Evolutionary conservation across 1,139 yeast genomes (phyloP), one percentile per base, ranked within the genome.

Genomic region (Pichia sp.): DNA sequence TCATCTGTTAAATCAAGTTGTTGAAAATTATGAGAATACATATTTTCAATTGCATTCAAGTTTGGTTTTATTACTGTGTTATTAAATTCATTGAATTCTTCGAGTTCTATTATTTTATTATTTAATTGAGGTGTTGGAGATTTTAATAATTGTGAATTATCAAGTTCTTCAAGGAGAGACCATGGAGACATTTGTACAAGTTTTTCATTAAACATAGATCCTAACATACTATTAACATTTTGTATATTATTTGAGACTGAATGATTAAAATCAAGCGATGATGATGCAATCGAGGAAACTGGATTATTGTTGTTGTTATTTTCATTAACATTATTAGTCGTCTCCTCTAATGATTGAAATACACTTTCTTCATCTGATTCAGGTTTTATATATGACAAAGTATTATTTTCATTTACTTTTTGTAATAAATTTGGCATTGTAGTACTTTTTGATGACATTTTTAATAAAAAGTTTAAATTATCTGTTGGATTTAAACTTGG

Each of bases 91-190:
- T 26, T 40, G 33, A 5, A 25, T 9, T 33, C 27, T n/a, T 39
- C 45, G 7, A 40, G n/a, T 7, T 39, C 38, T 9, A 41, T 5
- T n/a, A 42, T n/a, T 8, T 42, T 42, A 4, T 36, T 36, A 31
- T 26, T 31, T 3, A 7, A 5, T 30, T 30, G 32, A 7, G 6
- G 32, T 30, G 32, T 6, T 30, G 32, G 32, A 7, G 32, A 8
- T 30, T 6, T 6, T 30, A 36, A 27, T 5, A 36, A 36, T 2
- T 36, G 27, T 5, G 50, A 3, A 10, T 47, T 11, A 29, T 45
- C 53, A 9, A 55, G 30, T 31, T 54, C 55, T 37, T 54, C 52
- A 6, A 56, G 43, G 27, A 56, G 38, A 5, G 48, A 39, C 56
- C 56, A 56, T 7, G 55, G 49, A 27, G 50, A 45, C 7, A 33